Conservation (phyloP, 768 basidiomycete genomes). For the Leccinum broughii region DNA sequence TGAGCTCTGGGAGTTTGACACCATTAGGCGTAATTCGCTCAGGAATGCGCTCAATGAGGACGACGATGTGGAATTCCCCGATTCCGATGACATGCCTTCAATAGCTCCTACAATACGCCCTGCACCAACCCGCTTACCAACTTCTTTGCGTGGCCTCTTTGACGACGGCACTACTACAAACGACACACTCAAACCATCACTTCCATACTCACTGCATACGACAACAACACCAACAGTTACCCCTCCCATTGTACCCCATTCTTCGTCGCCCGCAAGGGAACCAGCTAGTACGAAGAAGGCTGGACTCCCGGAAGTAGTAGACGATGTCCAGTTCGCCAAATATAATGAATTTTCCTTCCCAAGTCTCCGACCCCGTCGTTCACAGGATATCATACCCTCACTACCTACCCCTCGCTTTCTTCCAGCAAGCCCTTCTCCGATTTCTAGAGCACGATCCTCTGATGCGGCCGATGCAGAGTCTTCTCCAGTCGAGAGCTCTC, state of each 20-base stretch:
- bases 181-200: slow-evolving; percentile 45
- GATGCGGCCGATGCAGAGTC: slow-evolving; percentile 28
- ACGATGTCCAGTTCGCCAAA: slow-evolving; percentile 45
- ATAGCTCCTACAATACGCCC: slow-evolving; percentile 52
- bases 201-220: slow-evolving; percentile 27
- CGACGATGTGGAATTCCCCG: slow-evolving; percentile 23
- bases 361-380: slow-evolving; percentile 56
- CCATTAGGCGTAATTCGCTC: slow-evolving; percentile 49
- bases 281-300: slow-evolving; percentile 34
- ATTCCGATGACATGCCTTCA: slow-evolving; percentile 15
- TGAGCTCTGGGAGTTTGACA: slow-evolving; percentile 78
- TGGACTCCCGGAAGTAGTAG: slow-evolving; percentile 32
- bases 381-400: slow-evolving; percentile 48
- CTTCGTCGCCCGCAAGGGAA: slow-evolving; percentile 40
- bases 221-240: slow-evolving; percentile 30
- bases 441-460: slow-evolving; percentile 37
- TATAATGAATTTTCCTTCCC: slow-evolving; percentile 58
- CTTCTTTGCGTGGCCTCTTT: slow-evolving; percentile 78
- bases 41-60: slow-evolving; percentile 23
- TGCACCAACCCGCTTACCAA: slow-evolving; percentile 58
- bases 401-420: slow-evolving; percentile 22
- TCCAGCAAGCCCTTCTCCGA: slow-evolving; percentile 34
- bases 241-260: slow-evolving; percentile 26
- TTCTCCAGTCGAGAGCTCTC: slow-evolving; percentile 13
- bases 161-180: slow-evolving; percentile 50